phyloP scores from a whole-genome alignment of 345 rosid species.

The Linum usitatissimum region DNA sequence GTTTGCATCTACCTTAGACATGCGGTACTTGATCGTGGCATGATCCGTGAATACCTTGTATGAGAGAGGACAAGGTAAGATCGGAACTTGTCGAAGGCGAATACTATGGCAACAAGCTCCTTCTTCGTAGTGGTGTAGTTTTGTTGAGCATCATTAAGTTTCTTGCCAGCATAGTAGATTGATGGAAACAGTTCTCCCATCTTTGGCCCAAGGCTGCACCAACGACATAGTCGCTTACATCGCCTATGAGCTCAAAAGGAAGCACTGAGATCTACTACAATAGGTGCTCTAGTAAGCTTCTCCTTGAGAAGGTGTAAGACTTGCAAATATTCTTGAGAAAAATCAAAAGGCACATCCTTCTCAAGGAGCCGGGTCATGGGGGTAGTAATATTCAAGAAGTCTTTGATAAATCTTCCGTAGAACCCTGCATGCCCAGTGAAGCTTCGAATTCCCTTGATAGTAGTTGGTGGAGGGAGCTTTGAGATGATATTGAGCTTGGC shows the following conservation, averaged over 20 bases:
- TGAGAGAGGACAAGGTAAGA: background rate
- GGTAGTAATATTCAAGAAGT: background rate
- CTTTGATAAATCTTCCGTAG: background rate
- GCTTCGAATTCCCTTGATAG: too few species aligned
- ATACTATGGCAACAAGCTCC: background rate
- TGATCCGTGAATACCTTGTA: background rate
- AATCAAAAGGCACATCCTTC: background rate
- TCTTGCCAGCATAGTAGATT: background rate
- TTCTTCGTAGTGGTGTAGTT: slow-evolving; percentile 1
- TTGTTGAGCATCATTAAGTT: background rate
- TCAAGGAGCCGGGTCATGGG: background rate
- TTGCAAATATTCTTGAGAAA: too few species aligned
- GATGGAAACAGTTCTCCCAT: background rate
- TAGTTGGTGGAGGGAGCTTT: too few species aligned
- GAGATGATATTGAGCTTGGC: too few species aligned
- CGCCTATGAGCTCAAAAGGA: background rate
- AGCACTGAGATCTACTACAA: background rate
- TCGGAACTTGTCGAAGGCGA: background rate
- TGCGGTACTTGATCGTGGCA: background rate
- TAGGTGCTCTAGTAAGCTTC: background rate
- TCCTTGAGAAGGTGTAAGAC: too few species aligned
- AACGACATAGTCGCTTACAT: background rate
- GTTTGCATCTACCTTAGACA: background rate
- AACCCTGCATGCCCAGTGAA: too few species aligned
- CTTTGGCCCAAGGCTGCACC: slow-evolving; percentile 2